A percentile compares a stretch with the other conserved stretches of the same genome.
These are phyloP conservation scores for Simmondsia chinensis DNA, from an alignment of 148 eudicot species.

Conservation along the genomic window DNA sequence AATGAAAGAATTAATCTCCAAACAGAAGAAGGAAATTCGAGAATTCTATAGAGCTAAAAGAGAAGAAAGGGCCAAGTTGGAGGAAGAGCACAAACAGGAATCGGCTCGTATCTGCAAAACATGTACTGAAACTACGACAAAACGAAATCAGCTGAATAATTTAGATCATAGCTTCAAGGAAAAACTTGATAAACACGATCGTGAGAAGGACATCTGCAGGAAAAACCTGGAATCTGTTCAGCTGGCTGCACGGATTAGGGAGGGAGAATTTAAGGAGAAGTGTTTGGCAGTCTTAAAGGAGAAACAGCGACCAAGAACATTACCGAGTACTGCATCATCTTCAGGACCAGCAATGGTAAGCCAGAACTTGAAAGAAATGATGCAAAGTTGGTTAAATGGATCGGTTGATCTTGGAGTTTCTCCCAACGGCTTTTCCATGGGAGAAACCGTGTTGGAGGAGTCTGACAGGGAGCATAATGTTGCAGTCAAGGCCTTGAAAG, in stretches of 20 bases:
- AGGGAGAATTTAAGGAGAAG: no score
- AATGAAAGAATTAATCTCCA: conserved; percentile 15
- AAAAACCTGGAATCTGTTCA: conserved; percentile 11
- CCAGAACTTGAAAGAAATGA: conserved; percentile 1
- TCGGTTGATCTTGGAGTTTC: conserved; percentile 1
- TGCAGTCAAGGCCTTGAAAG: conserved; percentile 1
- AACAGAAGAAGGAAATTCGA: conserved; percentile 11
- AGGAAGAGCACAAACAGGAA: conserved; percentile 12
- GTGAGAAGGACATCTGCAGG: conserved; percentile 12
- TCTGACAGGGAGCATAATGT: conserved; percentile 14
- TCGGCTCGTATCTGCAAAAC: conserved; percentile 7
- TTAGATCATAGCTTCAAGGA: conserved; percentile 12
- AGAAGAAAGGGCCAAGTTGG: conserved; percentile 11
- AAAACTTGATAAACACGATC: conserved; percentile 7
- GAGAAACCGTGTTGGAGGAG: conserved; percentile 3
- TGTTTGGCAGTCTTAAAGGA: no score
- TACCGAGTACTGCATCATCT: not conserved
- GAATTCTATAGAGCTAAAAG: conserved; percentile 11
- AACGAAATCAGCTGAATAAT: conserved; percentile 8
- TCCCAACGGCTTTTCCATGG: conserved; percentile 1
- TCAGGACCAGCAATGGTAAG: not conserved
- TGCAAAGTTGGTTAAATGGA: not conserved
- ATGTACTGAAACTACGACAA: conserved; percentile 8
- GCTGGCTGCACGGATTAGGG: conserved; percentile 5
- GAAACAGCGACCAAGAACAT: conserved; percentile 5